Evolutionary conservation across 148 eudicot species (phyloP).

Genomic region (Suaeda aralocaspica): DNA sequence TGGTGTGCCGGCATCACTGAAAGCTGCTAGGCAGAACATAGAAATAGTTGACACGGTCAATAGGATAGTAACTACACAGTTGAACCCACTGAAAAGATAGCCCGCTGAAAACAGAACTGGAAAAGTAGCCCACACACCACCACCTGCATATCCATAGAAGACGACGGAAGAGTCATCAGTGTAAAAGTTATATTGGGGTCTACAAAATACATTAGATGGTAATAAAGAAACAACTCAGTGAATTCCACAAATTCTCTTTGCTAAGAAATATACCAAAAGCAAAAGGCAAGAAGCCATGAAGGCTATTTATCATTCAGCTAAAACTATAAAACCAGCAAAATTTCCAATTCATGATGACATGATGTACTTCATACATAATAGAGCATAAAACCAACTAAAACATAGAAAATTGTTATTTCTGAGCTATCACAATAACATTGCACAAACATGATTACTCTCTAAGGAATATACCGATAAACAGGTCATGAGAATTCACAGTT

Average conservation of each 20-base stretch:
- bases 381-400: too few relatives aligned
- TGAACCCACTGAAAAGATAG: conserved; percentile 44
- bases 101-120: conserved; percentile 75
- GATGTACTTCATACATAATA: not conserved
- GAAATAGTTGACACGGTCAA: conserved; percentile 60
- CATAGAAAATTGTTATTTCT: not conserved
- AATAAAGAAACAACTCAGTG: not conserved
- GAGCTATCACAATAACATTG: not conserved
- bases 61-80: conserved; percentile 39
- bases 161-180: not conserved
- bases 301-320: not conserved
- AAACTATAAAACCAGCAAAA: not conserved
- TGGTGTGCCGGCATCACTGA: conserved; percentile 67
- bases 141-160: conserved; percentile 50
- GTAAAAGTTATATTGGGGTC: not conserved
- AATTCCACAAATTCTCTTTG: not conserved
- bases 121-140: conserved; percentile 85
- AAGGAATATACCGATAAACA: not conserved
- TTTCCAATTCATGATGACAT: not conserved
- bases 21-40: conserved; percentile 62
- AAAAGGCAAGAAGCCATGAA: not conserved
- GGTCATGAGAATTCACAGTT: not conserved
- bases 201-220: not conserved
- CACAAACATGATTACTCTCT: not conserved
- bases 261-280: not conserved